Evolutionary conservation across 169 alveolate species (phyloP).

Genomic region (Amoebophrya sp.): DNA sequence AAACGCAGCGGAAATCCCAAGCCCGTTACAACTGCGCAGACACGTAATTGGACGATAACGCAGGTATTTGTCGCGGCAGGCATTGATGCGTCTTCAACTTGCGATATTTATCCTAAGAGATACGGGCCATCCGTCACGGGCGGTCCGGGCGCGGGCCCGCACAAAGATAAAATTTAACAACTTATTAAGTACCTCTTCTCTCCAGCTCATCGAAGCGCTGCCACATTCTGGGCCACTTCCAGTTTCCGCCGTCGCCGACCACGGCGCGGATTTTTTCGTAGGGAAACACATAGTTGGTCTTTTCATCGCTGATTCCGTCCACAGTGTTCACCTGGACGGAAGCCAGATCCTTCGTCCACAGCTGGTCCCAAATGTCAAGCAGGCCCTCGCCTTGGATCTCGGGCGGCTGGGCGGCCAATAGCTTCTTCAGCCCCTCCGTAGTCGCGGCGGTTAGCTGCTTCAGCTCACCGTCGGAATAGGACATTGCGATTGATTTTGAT

Average conservation of each 20-base stretch:
- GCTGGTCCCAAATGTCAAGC: not conserved
- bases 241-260: conserved; percentile 26
- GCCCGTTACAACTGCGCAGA: too few relatives aligned
- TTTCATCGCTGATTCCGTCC: conserved; percentile 10
- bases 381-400: not conserved
- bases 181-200: conserved; percentile 21
- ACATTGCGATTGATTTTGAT: too few relatives aligned
- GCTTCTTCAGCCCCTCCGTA: not conserved
- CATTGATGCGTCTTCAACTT: too few relatives aligned
- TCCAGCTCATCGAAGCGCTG: conserved; percentile 30
- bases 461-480: not conserved
- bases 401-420: not conserved
- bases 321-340: not conserved
- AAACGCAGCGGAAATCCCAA: too few relatives aligned
- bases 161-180: too few relatives aligned
- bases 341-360: not conserved
- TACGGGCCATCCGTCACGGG: too few relatives aligned
- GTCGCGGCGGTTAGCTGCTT: not conserved
- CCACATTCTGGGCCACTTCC: conserved; percentile 36
- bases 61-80: too few relatives aligned
- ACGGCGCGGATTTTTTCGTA: conserved; percentile 20
- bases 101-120: too few relatives aligned
- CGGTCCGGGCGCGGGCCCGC: too few relatives aligned
- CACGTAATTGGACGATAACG: too few relatives aligned
- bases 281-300: conserved; percentile 11